A percentile compares a stretch with the other conserved stretches of the same genome.
Evolutionary conservation across 441 rosid genomes (phyloP).

Genomic region (Gossypium laxum): DNA sequence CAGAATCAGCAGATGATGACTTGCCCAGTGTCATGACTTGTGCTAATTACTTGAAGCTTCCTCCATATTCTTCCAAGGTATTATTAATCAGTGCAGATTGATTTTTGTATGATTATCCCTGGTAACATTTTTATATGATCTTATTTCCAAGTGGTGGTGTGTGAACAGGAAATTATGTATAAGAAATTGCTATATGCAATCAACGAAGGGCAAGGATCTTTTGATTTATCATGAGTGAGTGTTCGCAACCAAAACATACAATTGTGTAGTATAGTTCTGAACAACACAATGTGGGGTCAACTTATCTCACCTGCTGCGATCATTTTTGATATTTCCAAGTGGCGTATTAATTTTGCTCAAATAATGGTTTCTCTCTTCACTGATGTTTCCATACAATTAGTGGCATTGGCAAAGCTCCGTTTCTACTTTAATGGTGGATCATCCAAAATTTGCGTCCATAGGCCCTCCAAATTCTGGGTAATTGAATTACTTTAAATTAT

Average conservation of each 20-base stretch:
- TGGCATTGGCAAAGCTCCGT: slow-evolving; percentile 26
- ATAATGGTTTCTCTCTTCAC: slow-evolving; percentile 25
- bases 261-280: slow-evolving; percentile 26
- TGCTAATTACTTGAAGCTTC: slow-evolving; percentile 97
- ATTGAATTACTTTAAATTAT: background rate
- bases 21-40: slow-evolving; percentile 99
- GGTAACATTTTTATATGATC: background rate
- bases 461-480: background rate
- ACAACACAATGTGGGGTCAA: slow-evolving; percentile 12
- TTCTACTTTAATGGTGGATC: background rate
- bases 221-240: slow-evolving; percentile 67
- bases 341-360: slow-evolving; percentile 26
- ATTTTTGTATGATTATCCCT: background rate
- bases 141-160: slow-evolving; percentile 1
- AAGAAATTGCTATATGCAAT: slow-evolving; percentile 90
- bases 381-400: slow-evolving; percentile 13
- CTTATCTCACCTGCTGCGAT: slow-evolving; percentile 21
- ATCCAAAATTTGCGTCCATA: background rate
- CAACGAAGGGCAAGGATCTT: slow-evolving; percentile 95
- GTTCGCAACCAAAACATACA: slow-evolving; percentile 13
- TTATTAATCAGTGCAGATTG: background rate
- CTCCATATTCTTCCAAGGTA: slow-evolving; percentile 61
- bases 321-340: slow-evolving; percentile 25
- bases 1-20: slow-evolving; percentile 84
- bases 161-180: slow-evolving; percentile 85